phyloP scores from a whole-genome alignment of 2,329 filamentous ascomycete species.

The Ceratocystis colombiana region DNA sequence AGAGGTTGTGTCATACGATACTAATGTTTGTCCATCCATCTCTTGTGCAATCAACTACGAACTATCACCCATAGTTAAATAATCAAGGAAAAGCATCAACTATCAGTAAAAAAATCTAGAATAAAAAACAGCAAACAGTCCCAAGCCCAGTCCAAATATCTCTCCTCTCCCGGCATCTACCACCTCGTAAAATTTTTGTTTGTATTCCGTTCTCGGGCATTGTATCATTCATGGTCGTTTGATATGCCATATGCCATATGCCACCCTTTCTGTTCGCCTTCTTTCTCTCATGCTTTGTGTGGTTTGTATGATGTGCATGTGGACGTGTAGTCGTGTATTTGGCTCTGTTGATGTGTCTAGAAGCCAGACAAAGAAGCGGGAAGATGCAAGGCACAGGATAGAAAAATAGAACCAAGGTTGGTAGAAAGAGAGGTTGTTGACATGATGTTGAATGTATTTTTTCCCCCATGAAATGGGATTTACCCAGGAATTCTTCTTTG shows the following conservation, averaged over 20 bases:
- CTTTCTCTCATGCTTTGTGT: neutral
- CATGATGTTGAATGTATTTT: slow-evolving; percentile 2
- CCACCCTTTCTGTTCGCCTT: neutral
- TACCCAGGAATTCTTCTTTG: slow-evolving; percentile 15
- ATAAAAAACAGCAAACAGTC: neutral
- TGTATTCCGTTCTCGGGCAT: neutral
- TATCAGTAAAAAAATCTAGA: neutral
- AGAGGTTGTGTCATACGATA: too few species aligned
- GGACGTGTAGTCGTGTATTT: neutral
- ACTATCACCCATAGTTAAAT: neutral
- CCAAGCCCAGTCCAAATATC: neutral
- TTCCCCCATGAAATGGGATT: neutral
- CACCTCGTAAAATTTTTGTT: neutral
- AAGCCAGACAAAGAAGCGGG: neutral
- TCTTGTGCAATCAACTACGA: neutral
- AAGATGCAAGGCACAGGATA: neutral
- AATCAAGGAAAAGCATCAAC: neutral
- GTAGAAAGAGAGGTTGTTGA: neutral
- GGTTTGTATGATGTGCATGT: neutral
- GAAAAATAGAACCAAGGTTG: neutral
- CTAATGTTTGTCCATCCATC: too few species aligned
- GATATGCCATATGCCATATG: too few species aligned
- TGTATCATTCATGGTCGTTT: neutral
- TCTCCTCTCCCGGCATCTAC: neutral
- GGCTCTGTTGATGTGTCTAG: too few species aligned